Evolutionary conservation across 257 asterid genomes (phyloP), one percentile per base, ranked within the genome.

Genomic region (Lithospermum erythrorhizon): DNA sequence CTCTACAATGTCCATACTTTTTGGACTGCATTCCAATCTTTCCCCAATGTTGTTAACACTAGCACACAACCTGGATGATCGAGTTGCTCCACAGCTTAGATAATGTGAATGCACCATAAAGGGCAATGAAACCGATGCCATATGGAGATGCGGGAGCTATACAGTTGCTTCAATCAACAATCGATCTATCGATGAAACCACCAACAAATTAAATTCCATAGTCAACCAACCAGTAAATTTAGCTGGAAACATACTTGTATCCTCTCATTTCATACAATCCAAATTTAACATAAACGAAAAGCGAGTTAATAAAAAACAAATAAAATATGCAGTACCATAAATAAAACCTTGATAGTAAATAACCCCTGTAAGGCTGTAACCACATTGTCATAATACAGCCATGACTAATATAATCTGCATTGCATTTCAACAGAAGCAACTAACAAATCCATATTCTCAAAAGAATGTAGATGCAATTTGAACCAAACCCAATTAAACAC

Each of bases 61-160:
- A 59, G 75, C 35, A 70, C 73, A 75, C 66, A 74, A 48, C 72
- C 76, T 78, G 62, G 76, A 35, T 19, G 73, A 61, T 58, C 64
- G 78, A 18, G 68, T 35, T 30, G 71, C 70, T 61, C 76, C 76
- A 45, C 68, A 35, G 71, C 82, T 80, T 27, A 65, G 59, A 76
- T 78, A 75, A 64, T 59, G 81, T 51, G 82, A 62, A 61, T 73
- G 85, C 75, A 61, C 72, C 55, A 53, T 68, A 48, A 77, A 56
- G 19, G 78, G 75, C 49, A 77, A 52, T 57, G 69, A 79, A 72
- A 73, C 77, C 77, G 72, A 64, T 58, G 81, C 83, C 81, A 76
- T 73, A 61, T 61, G 19, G 53, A 65, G 61, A 48, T 45, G 68
- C 49, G 62, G 60, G 64, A 68, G 67, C 11, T 35, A 41, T 11